phyloP scores from a whole-genome alignment of 495 filamentous ascomycete species.

The Hypoxylon intermedium region DNA sequence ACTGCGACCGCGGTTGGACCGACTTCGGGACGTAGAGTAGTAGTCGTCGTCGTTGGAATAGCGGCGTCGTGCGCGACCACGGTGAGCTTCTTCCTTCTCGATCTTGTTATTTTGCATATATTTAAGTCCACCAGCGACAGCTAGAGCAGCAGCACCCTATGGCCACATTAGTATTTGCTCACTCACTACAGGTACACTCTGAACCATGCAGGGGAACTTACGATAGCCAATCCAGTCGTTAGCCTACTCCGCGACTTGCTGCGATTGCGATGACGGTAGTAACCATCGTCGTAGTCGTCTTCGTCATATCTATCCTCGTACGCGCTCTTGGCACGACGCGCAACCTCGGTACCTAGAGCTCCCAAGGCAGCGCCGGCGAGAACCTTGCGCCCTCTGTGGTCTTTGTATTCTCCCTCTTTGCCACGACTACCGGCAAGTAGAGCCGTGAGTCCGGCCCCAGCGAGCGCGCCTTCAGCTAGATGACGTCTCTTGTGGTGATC shows the following conservation, averaged over 20 bases:
- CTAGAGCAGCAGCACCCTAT: constrained; percentile 70
- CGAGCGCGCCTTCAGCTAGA: constrained; percentile 84
- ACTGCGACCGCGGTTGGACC: constrained; percentile 49
- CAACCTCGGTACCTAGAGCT: constrained; percentile 79
- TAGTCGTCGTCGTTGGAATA: constrained; percentile 45
- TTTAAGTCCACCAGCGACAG: constrained; percentile 77
- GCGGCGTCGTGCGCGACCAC: constrained; percentile 74
- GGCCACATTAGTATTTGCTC: constrained; percentile 10
- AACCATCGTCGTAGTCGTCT: constrained; percentile 48
- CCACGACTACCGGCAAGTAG: constrained; percentile 73
- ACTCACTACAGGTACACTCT: neutral
- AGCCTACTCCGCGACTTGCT: constrained; percentile 53
- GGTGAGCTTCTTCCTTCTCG: constrained; percentile 66
- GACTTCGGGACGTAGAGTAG: constrained; percentile 43
- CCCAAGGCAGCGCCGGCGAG: constrained; percentile 82
- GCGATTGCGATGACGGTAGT: constrained; percentile 33
- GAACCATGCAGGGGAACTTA: constrained; percentile 41
- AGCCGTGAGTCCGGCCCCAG: constrained; percentile 78
- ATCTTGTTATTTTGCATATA: constrained; percentile 72
- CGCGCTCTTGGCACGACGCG: constrained; percentile 73
- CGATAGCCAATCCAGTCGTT: constrained; percentile 75
- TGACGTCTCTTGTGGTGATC: constrained; percentile 74
- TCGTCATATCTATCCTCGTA: constrained; percentile 71
- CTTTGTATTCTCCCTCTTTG: constrained; percentile 62
- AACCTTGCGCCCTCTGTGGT: constrained; percentile 73